Conservation (phyloP, 257 asterid genomes). For the Buddleja alternifolia region DNA sequence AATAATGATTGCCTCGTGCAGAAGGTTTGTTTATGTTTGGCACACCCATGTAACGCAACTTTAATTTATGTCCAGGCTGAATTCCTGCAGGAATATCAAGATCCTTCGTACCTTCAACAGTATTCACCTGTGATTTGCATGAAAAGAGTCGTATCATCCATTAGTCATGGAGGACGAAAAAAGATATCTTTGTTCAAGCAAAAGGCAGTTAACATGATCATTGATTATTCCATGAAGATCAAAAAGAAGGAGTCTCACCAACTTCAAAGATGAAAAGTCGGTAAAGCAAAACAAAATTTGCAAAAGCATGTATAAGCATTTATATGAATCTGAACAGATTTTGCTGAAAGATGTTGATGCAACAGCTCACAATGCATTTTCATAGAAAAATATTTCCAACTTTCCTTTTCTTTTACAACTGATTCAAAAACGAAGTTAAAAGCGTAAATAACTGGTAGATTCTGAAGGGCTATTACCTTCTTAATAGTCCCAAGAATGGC, state of each 20-base stretch:
- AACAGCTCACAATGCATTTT: constrained; percentile 7
- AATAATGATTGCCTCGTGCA: constrained; percentile 84
- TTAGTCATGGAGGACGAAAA: constrained; percentile 19
- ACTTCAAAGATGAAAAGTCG: constrained; percentile 1
- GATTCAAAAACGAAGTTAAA: constrained; percentile 1
- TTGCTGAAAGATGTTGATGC: constrained; percentile 12
- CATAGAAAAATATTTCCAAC: background rate
- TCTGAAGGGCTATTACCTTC: constrained; percentile 57
- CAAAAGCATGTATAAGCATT: constrained; percentile 5
- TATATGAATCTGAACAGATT: constrained; percentile 3
- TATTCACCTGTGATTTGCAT: constrained; percentile 64
- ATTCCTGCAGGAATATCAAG: constrained; percentile 86
- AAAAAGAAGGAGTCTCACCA: constrained; percentile 17
- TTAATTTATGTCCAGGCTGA: constrained; percentile 83
- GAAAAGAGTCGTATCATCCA: constrained; percentile 23
- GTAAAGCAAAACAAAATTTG: constrained; percentile 6
- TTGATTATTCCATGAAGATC: constrained; percentile 8
- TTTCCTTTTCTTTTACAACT: constrained; percentile 5
- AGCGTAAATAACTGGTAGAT: background rate
- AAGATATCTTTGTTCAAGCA: background rate
- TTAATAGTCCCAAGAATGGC: constrained; percentile 84
- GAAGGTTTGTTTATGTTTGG: constrained; percentile 80
- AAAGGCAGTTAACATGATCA: constrained; percentile 20
- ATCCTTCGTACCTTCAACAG: constrained; percentile 84
- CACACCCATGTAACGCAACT: constrained; percentile 78